phyloP scores from a whole-genome alignment of 306 rosid genomes.

The Inga leiocalycina region DNA sequence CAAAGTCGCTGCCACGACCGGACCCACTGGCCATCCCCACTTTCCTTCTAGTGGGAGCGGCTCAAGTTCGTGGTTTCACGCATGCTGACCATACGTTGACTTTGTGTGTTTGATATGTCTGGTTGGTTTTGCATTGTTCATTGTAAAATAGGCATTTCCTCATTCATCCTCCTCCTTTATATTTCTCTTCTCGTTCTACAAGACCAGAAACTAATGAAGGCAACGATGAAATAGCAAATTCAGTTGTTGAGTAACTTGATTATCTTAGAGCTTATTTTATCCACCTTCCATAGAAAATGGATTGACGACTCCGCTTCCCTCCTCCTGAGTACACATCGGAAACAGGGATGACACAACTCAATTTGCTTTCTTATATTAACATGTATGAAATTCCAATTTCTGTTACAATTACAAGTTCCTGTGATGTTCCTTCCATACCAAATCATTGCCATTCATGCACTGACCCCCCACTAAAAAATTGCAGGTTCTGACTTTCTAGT shows the following conservation, averaged over 20 bases:
- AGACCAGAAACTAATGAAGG: slow-evolving; percentile 18
- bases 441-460: slow-evolving; percentile 27
- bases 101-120: background rate
- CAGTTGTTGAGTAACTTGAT: slow-evolving; percentile 14
- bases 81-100: background rate
- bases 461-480: slow-evolving; percentile 22
- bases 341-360: slow-evolving; percentile 5
- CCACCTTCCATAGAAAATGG: background rate
- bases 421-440: slow-evolving; percentile 17
- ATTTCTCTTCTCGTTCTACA: slow-evolving; percentile 33
- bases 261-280: slow-evolving; percentile 7
- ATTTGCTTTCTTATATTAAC: slow-evolving; percentile 8
- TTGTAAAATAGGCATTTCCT: background rate
- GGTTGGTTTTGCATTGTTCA: slow-evolving; percentile 24
- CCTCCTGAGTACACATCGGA: background rate
- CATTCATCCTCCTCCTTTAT: background rate
- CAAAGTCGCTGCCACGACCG: background rate
- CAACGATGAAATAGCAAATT: background rate
- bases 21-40: background rate
- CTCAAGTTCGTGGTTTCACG: background rate
- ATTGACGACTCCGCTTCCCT: background rate
- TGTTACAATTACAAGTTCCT: slow-evolving; percentile 14
- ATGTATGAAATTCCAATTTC: slow-evolving; percentile 6
- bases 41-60: background rate
- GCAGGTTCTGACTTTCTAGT: slow-evolving; percentile 29